Evolutionary conservation across 441 rosid species (phyloP), one percentile per base, ranked within the genome.

Genomic region (Arabidopsis lyrata): DNA sequence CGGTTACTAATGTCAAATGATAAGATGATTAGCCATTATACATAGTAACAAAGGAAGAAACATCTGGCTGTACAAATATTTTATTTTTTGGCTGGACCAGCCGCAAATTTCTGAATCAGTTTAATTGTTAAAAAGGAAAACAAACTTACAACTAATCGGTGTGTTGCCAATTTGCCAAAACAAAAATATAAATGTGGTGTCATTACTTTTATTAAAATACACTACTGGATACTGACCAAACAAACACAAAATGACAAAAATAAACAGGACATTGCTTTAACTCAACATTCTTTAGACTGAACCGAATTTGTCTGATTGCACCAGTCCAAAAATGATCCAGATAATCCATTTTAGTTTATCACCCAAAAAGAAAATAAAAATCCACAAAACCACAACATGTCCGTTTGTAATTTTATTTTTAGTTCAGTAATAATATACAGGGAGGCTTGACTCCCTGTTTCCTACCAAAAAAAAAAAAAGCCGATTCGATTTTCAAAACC

Each of bases 241-340:
- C 66, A 65, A 57, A 38, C 66, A 74, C 45, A 74, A 74, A 66
- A 27, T 66, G 72, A 74, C 72, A 57, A 66, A 73, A 2, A 45
- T 35, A 47, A 16, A 63, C 63, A 73, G 36, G 2, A 41, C 64
- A 54, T 49, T 56, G 60, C 72, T 65, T 57, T 47, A 24, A 24
- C 66, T 29, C 24, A 38, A 57, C 22, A 56, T 49, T 63, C 58
- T 73, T 45, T 24, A 73, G 20, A 56, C 48, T 15, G 12, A 31
- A 52, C 62, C 7, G 27, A 35, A 49, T 50, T 24, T 52, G 68
- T 50, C 20, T 50, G 60, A 27, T 15, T 31, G 42, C 32, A 49
- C 35, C 34, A 62, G 15, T 61, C n/a, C 67, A 59, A 70, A 31
- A 35, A 22, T 60, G 13, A 39, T 38, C 53, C 60, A 70, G 14